phyloP scores from a whole-genome alignment of 2,329 filamentous ascomycete genomes.

The Xylariaceae sp. region DNA sequence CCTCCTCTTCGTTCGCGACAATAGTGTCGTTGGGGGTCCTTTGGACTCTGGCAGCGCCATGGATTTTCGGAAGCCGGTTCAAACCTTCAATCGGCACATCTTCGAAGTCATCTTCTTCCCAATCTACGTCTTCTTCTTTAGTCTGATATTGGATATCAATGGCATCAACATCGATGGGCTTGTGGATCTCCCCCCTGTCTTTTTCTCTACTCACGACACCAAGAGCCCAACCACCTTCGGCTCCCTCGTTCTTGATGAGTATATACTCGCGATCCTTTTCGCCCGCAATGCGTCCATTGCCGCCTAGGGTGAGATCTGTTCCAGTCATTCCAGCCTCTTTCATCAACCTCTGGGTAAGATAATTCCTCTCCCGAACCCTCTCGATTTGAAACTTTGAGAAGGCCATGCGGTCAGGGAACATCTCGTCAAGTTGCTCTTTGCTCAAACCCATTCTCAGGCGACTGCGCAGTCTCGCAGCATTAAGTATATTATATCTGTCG shows the following conservation, averaged over 20 bases:
- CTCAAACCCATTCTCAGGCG: slow-evolving; percentile 93
- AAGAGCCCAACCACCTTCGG: slow-evolving; percentile 93
- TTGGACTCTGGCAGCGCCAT: slow-evolving; percentile 34
- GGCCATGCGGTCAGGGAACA: slow-evolving; percentile 98
- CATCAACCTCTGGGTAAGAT: slow-evolving; percentile 94
- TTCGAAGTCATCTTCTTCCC: slow-evolving; percentile 80
- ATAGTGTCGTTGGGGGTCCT: slow-evolving; percentile 21
- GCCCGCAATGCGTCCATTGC: slow-evolving; percentile 73
- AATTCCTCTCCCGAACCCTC: slow-evolving; percentile 88
- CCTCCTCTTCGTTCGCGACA: slow-evolving; percentile 51
- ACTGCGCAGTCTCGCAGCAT: slow-evolving; percentile 87
- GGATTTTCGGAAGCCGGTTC: slow-evolving; percentile 78
- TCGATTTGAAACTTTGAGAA: slow-evolving; percentile 98
- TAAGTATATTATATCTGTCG: slow-evolving; percentile 96
- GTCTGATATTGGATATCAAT: slow-evolving; percentile 63
- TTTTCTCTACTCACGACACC: slow-evolving; percentile 90
- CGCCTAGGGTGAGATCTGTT: slow-evolving; percentile 72
- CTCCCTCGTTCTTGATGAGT: slow-evolving; percentile 91
- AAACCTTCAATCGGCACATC: slow-evolving; percentile 91
- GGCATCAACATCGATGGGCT: slow-evolving; percentile 90
- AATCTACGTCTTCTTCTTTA: slow-evolving; percentile 63
- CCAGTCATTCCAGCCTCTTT: slow-evolving; percentile 88
- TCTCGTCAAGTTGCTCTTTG: slow-evolving; percentile 92
- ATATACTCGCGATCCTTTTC: slow-evolving; percentile 95
- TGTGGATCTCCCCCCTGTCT: slow-evolving; percentile 78